A percentile compares a stretch with the other conserved stretches of the same genome.
phyloP scores from a whole-genome alignment of 179 eudicot genomes.

The Gypsophila paniculata region DNA sequence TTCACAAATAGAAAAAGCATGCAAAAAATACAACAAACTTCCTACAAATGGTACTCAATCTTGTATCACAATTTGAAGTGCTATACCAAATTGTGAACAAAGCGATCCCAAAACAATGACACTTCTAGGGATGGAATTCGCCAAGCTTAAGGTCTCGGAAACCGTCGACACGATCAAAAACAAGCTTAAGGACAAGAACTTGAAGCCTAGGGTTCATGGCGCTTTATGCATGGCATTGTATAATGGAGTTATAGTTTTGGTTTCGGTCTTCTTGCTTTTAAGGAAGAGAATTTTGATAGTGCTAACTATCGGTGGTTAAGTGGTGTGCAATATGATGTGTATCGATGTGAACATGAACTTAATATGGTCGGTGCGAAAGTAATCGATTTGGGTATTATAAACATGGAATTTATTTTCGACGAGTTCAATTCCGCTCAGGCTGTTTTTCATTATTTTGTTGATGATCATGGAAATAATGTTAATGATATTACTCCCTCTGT shows the following conservation, averaged over 20 bases:
- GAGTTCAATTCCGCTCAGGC: constrained; percentile 2
- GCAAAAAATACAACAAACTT: neutral
- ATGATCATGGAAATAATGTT: neutral
- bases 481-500: too few species aligned
- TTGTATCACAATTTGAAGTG: neutral
- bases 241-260: constrained; percentile 16
- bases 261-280: constrained; percentile 8
- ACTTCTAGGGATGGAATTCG: neutral
- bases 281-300: neutral
- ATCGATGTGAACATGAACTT: constrained; percentile 13
- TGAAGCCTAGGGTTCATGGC: neutral
- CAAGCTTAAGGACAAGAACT: constrained; percentile 6
- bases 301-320: constrained; percentile 15
- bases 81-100: neutral
- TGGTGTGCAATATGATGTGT: neutral
- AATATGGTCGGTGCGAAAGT: constrained; percentile 6
- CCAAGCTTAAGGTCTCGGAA: neutral
- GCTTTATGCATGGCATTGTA: neutral
- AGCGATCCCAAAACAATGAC: neutral
- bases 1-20: constrained; percentile 6
- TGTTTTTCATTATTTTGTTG: neutral
- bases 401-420: neutral
- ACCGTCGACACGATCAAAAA: neutral
- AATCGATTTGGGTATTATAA: constrained; percentile 4
- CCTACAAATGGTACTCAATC: neutral